phyloP scores from a whole-genome alignment of 2,329 filamentous ascomycete genomes.

The Ophiostoma angusticollis region DNA sequence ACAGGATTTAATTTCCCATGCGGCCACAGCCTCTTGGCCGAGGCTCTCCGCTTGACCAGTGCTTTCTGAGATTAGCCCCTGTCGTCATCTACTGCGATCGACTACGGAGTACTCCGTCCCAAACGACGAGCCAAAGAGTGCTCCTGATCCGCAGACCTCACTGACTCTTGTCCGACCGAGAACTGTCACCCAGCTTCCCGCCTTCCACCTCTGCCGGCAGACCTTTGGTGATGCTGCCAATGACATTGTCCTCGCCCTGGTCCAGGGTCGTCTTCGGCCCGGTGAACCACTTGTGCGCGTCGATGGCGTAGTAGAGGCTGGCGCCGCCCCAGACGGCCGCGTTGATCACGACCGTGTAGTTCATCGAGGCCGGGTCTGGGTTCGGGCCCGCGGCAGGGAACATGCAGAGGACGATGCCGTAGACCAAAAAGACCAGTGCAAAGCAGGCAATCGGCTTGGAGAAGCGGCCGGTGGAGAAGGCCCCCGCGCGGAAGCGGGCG shows the following conservation, averaged over 20 bases:
- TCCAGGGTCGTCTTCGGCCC: constrained; percentile 45
- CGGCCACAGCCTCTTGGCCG: too few relatives aligned
- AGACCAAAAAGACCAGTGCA: constrained; percentile 40
- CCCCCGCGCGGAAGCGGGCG: constrained; percentile 42
- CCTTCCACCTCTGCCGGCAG: not conserved
- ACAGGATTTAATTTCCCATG: too few relatives aligned
- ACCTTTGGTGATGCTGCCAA: not conserved
- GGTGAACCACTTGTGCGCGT: constrained; percentile 46
- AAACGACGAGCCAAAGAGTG: too few relatives aligned
- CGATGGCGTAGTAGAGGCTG: constrained; percentile 40
- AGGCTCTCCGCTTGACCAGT: too few relatives aligned
- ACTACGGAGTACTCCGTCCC: too few relatives aligned
- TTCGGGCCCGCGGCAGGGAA: constrained; percentile 43
- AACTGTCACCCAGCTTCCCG: too few relatives aligned
- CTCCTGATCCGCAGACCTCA: too few relatives aligned
- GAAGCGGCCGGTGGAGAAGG: constrained; percentile 43
- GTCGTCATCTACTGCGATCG: too few relatives aligned
- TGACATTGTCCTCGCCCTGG: constrained; percentile 7
- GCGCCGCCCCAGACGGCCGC: constrained; percentile 44
- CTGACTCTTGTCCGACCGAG: too few relatives aligned
- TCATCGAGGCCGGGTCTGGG: constrained; percentile 39
- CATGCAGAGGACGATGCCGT: constrained; percentile 45
- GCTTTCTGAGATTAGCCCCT: too few relatives aligned
- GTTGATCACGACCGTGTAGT: constrained; percentile 52
- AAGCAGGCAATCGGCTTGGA: constrained; percentile 40